Evolutionary conservation across 352 stramenopile genomes (phyloP), one percentile per base, ranked within the genome.

Genomic region (Phytophthora rubi): DNA sequence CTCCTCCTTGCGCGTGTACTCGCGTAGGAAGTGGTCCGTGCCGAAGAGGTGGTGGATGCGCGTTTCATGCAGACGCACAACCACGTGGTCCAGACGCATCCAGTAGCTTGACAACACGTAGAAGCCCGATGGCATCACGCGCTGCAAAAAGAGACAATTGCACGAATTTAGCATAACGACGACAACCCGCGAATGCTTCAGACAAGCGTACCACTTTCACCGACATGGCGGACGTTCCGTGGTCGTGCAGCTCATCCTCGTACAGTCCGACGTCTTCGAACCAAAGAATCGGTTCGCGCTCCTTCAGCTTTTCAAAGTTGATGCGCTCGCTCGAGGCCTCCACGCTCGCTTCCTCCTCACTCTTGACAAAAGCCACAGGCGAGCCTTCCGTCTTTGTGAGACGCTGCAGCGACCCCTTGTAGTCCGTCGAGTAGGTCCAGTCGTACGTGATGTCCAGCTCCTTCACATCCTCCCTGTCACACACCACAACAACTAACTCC

Each of bases 341-440:
- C 7, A 85, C 59, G 10, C 60, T 54, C 3, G 78, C 71, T 16
- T 88, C 73, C 53, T 83, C 70, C 6, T 68, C 53, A 16, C 72
- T 77, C 7, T 59, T 63, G 6, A 68, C 68, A 23, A 76, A 70
- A 44, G 30, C 74, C 15, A 21, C 23, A 18, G 60, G 53, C 1
- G 26, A 52, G 2, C 61, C 30, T n/a, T 80, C 65, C 2, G 35
- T 37, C 26, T 78, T 74, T 5, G 48, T 65, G 9, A 91, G 42
- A 15, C 79, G 84, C 64, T 89, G 84, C 32, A 92, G 54, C 44
- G 81, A 92, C 39, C 87, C 87, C 73, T 92, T 91, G 72, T 95
- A 95, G 72, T 93, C 80, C 6, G 83, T 95, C 58, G 88, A 83
- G 76, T 86, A 95, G 35, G 88, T 95, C 88, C 88, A 95, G 62